Conservation (phyloP, 176 grass and related monocot genomes). For the barley (Hordeum vulgare) region MorexV3_pseudomolecules_assembly NC_058524.1:581872296-581872795, state of each 20-base stretch:
- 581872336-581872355: conserved; percentile 34
- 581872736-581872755: conserved; percentile 28
- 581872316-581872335: conserved; percentile 42
- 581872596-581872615: conserved; percentile 99
- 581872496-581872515: conserved; percentile 95
- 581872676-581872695: conserved; percentile 79
- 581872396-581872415: conserved; percentile 98
- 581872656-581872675: conserved; percentile 96
- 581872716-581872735: not conserved
- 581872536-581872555: conserved; percentile 97
- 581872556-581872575: conserved; percentile 80
- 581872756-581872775: conserved; percentile 64
- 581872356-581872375: conserved; percentile 48
- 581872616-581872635: conserved; percentile 97
- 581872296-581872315: conserved; percentile 39
- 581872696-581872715: conserved; percentile 36
- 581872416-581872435: conserved; percentile 96
- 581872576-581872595: conserved; percentile 96
- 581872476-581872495: conserved; percentile 90
- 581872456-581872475: conserved; percentile 95
- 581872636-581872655: conserved; percentile 86
- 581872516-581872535: conserved; percentile 93
- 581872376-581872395: conserved; percentile 97
- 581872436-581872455: conserved; percentile 97
- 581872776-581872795: conserved; percentile 36